A percentile compares a stretch with the other conserved stretches of the same genome.
Conservation (phyloP, 2,329 filamentous ascomycete species). For the Cytospora chrysosperma region DNA sequence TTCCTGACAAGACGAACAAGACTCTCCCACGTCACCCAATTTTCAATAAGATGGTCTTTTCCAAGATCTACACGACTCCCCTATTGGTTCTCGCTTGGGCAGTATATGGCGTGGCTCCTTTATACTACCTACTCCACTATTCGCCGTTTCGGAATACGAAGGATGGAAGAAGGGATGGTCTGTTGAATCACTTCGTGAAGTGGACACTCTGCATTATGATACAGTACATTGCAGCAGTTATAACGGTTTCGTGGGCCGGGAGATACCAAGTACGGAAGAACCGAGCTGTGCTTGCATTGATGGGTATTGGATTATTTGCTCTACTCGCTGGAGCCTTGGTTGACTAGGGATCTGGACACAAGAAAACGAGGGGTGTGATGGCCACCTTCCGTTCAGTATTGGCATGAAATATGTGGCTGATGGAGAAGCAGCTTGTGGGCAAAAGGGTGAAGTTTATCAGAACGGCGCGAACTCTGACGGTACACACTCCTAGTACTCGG, state of each 20-base stretch:
- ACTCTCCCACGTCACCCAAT: constrained; percentile 1
- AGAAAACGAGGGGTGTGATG: neutral
- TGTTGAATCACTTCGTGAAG: constrained; percentile 1
- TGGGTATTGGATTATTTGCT: neutral
- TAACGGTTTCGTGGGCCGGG: constrained; percentile 5
- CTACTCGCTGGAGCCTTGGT: neutral
- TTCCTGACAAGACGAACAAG: neutral
- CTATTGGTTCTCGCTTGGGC: constrained; percentile 19
- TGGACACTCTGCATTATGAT: constrained; percentile 18
- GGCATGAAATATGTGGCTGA: neutral
- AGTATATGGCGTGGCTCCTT: constrained; percentile 17
- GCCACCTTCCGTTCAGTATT: neutral
- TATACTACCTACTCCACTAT: constrained; percentile 21
- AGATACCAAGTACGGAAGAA: constrained; percentile 15
- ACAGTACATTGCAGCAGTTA: constrained; percentile 17
- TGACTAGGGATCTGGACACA: neutral
- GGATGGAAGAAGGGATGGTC: constrained; percentile 2
- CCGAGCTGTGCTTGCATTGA: neutral
- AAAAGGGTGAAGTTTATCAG: no score
- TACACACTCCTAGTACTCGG: neutral
- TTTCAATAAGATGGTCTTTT: constrained; percentile 21
- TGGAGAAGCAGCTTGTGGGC: neutral
- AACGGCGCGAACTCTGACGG: neutral
- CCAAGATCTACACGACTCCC: constrained; percentile 9
- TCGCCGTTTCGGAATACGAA: constrained; percentile 18